Base-by-base conservation (phyloP, 495 filamentous ascomycete species). In the Tuber microsphaerosporum region DNA sequence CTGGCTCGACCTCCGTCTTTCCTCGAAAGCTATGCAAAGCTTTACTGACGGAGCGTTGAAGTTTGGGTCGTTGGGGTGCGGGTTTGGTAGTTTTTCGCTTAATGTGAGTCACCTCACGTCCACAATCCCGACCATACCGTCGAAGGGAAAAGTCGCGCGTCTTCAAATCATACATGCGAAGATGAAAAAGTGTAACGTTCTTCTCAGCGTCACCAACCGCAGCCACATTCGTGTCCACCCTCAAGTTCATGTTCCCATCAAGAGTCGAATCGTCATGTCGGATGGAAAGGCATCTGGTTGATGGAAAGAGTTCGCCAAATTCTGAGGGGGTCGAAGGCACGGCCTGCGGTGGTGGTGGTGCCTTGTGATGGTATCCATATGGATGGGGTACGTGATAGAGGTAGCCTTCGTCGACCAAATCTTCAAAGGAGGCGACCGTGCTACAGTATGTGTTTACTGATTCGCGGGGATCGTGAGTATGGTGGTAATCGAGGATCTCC, bases 241-340 rank as follows among this genome's bases (percentile, higher is more conserved):
- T 90, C 73, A 99, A 87, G 83, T 97, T 97, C 95, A 97, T 97
- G 86, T 98, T 97, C 31, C 95, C 94, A 84, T 99, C 95, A 26
- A 91, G 83, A 5, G 95, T 97, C 48, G 92, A 88, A 84, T 97
- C 93, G 81, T 99, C 95, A 80, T 99, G 95, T 68, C 91, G 89
- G 80, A 99, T 95, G 61, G 88, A 88, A 43, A 99, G 85, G 70
- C 91, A 88, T 79, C 92, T 89, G 44, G 90, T 86, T 16, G 94
- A 94, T 17, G 95, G 94, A 83, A 97, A 99, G 78, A 94, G 88
- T 75, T 90, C 88, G 51, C 92, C 92, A 82, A 99, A 99, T 73
- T 93, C 91, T 26, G 90, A 86, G 19, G 95, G 91, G 41, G 89
- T 95, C 10, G 94, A 87, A 16, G 90, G 89, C 44, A 93, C 81